phyloP scores from a whole-genome alignment of 345 rosid genomes.

The Durio zibethinus region DNA sequence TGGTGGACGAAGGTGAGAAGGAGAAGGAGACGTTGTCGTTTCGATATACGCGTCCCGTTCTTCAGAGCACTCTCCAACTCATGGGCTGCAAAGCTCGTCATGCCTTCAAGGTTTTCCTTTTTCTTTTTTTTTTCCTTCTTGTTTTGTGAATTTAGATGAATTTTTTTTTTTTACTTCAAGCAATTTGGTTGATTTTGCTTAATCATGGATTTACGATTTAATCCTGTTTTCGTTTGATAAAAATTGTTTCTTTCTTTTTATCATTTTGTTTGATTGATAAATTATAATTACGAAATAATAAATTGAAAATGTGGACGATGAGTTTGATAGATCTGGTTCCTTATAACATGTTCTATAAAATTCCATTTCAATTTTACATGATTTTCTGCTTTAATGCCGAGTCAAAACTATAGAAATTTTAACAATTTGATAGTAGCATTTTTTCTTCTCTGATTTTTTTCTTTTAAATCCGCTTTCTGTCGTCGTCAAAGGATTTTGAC shows the following conservation, averaged over 20 bases:
- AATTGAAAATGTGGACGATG: not conserved
- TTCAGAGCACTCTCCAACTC: conserved; percentile 91
- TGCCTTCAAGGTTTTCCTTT: conserved; percentile 73
- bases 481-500: not conserved
- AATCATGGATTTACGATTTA: not conserved
- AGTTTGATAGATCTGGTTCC: conserved; percentile 14
- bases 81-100: conserved; percentile 99
- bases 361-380: not conserved
- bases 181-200: not conserved
- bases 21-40: conserved; percentile 49
- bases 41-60: conserved; percentile 80
- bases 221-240: not conserved
- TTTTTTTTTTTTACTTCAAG: not conserved
- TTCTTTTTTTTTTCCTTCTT: not conserved
- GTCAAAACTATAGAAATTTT: not conserved
- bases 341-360: not conserved
- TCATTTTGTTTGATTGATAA: not conserved
- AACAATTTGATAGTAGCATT: not conserved
- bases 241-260: not conserved
- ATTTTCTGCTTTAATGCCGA: not conserved
- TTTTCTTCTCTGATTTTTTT: not conserved
- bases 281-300: not conserved
- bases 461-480: not conserved
- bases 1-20: conserved; percentile 45
- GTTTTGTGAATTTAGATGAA: not conserved